These are phyloP conservation scores for Alternaria triticimaculans DNA, from an alignment of 2,329 filamentous ascomycete species.

Conservation along the genomic window DNA sequence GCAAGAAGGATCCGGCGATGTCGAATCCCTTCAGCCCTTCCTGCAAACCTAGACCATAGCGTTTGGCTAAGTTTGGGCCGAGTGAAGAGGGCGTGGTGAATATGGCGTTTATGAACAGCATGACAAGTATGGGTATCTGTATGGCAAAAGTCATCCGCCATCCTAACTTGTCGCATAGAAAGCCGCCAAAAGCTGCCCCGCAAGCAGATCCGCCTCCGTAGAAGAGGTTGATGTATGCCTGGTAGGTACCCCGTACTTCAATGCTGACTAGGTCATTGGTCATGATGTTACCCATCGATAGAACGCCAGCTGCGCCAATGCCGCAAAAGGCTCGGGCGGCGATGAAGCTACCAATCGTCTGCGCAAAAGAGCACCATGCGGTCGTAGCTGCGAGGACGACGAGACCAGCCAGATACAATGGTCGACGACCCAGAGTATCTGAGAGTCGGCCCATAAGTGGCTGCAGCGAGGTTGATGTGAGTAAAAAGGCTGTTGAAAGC, in stretches of 20 bases:
- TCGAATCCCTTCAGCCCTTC: conserved; percentile 59
- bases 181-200: conserved; percentile 73
- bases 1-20: conserved; percentile 55
- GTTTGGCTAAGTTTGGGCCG: conserved; percentile 53
- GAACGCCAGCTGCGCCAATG: conserved; percentile 73
- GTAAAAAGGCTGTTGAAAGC: conserved; percentile 79
- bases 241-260: conserved; percentile 73
- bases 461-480: conserved; percentile 78
- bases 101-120: conserved; percentile 53
- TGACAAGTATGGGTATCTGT: conserved; percentile 58
- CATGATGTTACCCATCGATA: conserved; percentile 72
- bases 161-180: conserved; percentile 72
- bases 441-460: conserved; percentile 76
- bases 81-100: conserved; percentile 54
- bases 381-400: conserved; percentile 69
- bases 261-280: conserved; percentile 77
- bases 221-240: conserved; percentile 70
- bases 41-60: conserved; percentile 49
- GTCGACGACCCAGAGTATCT: conserved; percentile 74
- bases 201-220: conserved; percentile 61
- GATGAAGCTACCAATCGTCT: conserved; percentile 73
- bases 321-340: conserved; percentile 74
- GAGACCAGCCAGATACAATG: conserved; percentile 69
- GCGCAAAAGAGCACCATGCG: conserved; percentile 71
- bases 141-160: conserved; percentile 74